Base-by-base conservation (phyloP, 2,329 filamentous ascomycete species). In the Sphaerulina populicola region DNA sequence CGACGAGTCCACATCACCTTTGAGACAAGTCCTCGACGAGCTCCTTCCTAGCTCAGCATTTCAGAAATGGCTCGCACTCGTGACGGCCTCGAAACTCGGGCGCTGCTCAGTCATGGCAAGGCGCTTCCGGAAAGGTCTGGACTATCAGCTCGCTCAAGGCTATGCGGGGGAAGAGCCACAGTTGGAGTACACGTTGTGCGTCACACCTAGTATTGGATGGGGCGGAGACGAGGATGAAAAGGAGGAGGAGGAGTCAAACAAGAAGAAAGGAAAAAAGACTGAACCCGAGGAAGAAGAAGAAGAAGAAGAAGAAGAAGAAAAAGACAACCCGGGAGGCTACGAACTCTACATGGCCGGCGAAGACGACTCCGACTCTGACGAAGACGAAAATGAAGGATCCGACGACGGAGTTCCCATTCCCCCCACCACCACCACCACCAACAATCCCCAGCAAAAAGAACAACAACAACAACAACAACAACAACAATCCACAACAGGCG, bases 301-400 rank as follows among this genome's bases (percentile, higher is more conserved):
- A 18, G 8, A 27, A 27, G 4, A 2, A 18, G 18, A 18, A 18
- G 8, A 27, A 27, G 4, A 27, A 27, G 23, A 48, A 15, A 80
- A 85, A 47, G 75, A 77, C 52, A 71, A 73, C 57, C 80, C 86
- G 1, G 86, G 86, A 49, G 86, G 86, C 30, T 85, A 88, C 66
- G 85, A 90, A 64, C 86, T 95, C 53, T 96, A 95, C 76, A 95
- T 96, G 89, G 90, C 88, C 0, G 87, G 85, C 43, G 78, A 83
- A 52, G 78, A 81, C 42, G 70, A 75, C 18, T 18, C 18, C 18
- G 18, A 18, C 18, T 18, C 18, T 3, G 18, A 18, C n/a, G n/a
- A n/a, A 47, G 86, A 90, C 44, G 86, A 89, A 36, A 83, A 84
- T 18, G 73, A 75, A 36, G 67, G 63, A 14, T 68, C 68, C 9